Evolutionary conservation across 2,329 filamentous ascomycete genomes (phyloP), one percentile per base, ranked within the genome.

Genomic region (Monosporascus cannonballus): DNA sequence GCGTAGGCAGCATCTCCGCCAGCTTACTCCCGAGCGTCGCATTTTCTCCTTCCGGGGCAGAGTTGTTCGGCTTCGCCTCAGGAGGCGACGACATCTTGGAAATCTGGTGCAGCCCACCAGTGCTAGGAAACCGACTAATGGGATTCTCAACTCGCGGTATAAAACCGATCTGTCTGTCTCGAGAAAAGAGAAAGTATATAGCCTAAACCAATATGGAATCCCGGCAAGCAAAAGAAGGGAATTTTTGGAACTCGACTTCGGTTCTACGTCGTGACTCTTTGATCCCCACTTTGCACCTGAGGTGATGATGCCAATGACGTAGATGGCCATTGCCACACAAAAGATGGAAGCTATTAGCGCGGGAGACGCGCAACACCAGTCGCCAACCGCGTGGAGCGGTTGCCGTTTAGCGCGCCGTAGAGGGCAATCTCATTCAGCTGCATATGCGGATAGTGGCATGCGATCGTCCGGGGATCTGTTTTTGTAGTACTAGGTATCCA

Each of bases 1-100:
- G 69, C 5, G 70, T 52, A 6, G 70, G 71, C 9, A 73, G 57
- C 4, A 70, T 53, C 48, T 72, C 66, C 24, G 54, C 54, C 27
- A 71, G 22, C 6, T 57, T 56, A 3, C 63, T 59, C 3, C 63
- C 62, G 0, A 57, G 57, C 1, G 56, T 59, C 25, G 51, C 20
- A 15, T 46, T 46, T n/a, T 53, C 46, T 60, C 60, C 49, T 7
- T 25, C 48, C 18, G 47, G 38, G n/a, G 37, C 36, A 36, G 41
- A 27, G 34, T 34, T 30, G 17, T 51, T n/a, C 36, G 50, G 24
- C 2, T 50, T 50, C 39, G 34, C 39, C 14, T 59, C 54, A 41
- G 54, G 42, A n/a, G 53, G 14, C 6, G 46, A 34, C 24, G 56
- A 48, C 61, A 63, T 63, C 48, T 9, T 37, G 50, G 20, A 37